Conservation (phyloP, 331 rosid genomes). For the Malus hybrid region DNA sequence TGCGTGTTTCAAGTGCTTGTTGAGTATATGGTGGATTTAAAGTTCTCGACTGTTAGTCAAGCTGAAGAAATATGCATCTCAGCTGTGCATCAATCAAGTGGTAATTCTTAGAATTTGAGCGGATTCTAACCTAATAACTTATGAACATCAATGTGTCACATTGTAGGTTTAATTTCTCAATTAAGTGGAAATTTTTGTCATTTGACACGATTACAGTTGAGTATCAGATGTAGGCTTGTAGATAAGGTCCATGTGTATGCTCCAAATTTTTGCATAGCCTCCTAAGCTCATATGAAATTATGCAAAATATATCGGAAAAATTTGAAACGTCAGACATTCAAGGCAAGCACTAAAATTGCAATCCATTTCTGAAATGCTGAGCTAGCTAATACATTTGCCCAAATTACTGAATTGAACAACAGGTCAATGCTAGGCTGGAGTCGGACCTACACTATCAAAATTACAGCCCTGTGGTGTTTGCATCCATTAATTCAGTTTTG, state of each 20-base stretch:
- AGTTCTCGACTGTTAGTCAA: slow-evolving; percentile 47
- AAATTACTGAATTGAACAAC: too few relatives aligned
- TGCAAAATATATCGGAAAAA: not conserved
- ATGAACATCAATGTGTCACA: not conserved
- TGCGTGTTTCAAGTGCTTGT: slow-evolving; percentile 59
- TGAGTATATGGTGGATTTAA: slow-evolving; percentile 69
- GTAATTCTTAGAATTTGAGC: slow-evolving; percentile 36
- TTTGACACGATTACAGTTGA: not conserved
- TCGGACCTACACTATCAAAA: not conserved
- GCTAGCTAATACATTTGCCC: too few relatives aligned
- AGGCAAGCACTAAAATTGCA: too few relatives aligned
- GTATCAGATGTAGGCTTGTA: not conserved
- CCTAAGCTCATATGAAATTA: not conserved
- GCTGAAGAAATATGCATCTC: slow-evolving; percentile 47
- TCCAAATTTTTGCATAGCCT: not conserved
- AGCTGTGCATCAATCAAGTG: slow-evolving; percentile 69
- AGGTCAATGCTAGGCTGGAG: too few relatives aligned
- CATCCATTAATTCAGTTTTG: not conserved
- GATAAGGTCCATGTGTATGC: not conserved
- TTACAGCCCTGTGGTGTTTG: not conserved
- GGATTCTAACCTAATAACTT: not conserved
- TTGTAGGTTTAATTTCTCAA: not conserved
- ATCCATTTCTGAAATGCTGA: too few relatives aligned
- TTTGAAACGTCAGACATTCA: not conserved
- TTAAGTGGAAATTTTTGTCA: not conserved